Evolutionary conservation across 345 rosid genomes (phyloP).

Genomic region (Hypericum perforatum): DNA sequence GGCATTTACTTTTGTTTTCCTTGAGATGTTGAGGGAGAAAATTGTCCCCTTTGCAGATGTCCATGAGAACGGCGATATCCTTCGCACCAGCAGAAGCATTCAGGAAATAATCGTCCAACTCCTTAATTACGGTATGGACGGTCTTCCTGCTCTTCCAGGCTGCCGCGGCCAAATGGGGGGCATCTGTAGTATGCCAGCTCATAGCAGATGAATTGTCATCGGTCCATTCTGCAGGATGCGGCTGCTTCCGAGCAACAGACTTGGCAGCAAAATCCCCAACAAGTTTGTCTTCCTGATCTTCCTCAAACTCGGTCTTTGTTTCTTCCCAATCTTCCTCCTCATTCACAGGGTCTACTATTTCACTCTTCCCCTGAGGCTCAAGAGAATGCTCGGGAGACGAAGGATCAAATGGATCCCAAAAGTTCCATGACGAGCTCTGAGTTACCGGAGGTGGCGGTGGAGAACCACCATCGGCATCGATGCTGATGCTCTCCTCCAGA

Average conservation of each 20-base stretch:
- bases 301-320: constrained; percentile 60
- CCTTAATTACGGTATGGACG: constrained; percentile 57
- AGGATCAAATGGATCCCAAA: constrained; percentile 40
- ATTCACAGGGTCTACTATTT: constrained; percentile 20
- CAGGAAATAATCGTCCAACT: constrained; percentile 83
- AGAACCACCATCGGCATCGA: constrained; percentile 22
- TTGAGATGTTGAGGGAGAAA: constrained; percentile 36
- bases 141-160: constrained; percentile 45
- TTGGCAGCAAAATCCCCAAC: constrained; percentile 18
- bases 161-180: constrained; percentile 27
- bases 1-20: constrained; percentile 52
- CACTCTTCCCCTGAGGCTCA: constrained; percentile 18
- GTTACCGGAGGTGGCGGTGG: constrained; percentile 36
- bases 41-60: constrained; percentile 40
- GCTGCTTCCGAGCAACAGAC: constrained; percentile 29
- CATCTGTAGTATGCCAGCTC: constrained; percentile 46
- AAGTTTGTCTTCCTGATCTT: constrained; percentile 31
- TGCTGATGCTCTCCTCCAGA: constrained; percentile 32
- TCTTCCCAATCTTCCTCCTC: constrained; percentile 70
- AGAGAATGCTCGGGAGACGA: constrained; percentile 17
- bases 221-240: constrained; percentile 11
- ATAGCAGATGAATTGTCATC: constrained; percentile 47
- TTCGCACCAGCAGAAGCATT: constrained; percentile 68
- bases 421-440: constrained; percentile 38
- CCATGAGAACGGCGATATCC: constrained; percentile 65